A percentile compares a stretch with the other conserved stretches of the same genome.
Evolutionary conservation across 139 green algal species (phyloP).

Genomic region (Trebouxia sp.): DNA sequence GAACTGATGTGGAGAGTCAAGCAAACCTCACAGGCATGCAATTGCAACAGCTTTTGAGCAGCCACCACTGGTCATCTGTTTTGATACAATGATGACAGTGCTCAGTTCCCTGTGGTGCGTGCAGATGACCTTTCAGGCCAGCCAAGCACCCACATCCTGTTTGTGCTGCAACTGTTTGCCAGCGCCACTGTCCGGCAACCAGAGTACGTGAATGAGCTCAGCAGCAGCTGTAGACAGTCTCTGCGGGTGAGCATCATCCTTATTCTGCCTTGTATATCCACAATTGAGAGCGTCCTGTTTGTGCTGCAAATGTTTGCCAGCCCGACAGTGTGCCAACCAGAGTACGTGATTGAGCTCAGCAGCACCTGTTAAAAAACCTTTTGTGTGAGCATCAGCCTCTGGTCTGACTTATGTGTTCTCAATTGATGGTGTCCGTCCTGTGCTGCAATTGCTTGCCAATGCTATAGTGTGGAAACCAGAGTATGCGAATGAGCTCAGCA

Average conservation of each 20-base stretch:
- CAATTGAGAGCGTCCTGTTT: no score
- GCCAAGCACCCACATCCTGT: neutral
- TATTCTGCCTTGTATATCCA: no score
- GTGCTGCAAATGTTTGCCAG: neutral
- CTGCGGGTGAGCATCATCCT: neutral
- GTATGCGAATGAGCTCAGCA: conserved; percentile 13
- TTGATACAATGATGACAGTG: no score
- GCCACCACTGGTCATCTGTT: no score
- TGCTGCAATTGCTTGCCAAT: neutral
- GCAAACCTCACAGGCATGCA: no score
- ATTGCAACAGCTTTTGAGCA: no score
- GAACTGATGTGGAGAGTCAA: no score
- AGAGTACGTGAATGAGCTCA: conserved; percentile 13
- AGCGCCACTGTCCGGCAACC: neutral
- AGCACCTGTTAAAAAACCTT: neutral
- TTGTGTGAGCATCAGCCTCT: no score
- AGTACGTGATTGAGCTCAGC: conserved; percentile 16
- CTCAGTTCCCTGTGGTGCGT: no score
- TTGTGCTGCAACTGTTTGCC: neutral
- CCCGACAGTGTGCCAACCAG: neutral
- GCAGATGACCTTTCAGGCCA: conserved; percentile 5
- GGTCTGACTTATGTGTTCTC: no score
- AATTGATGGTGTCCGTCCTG: no score
- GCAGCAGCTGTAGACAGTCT: neutral
- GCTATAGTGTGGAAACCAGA: neutral